phyloP scores from a whole-genome alignment of 2,329 filamentous ascomycete species.

The Diaporthe batatas region DNA sequence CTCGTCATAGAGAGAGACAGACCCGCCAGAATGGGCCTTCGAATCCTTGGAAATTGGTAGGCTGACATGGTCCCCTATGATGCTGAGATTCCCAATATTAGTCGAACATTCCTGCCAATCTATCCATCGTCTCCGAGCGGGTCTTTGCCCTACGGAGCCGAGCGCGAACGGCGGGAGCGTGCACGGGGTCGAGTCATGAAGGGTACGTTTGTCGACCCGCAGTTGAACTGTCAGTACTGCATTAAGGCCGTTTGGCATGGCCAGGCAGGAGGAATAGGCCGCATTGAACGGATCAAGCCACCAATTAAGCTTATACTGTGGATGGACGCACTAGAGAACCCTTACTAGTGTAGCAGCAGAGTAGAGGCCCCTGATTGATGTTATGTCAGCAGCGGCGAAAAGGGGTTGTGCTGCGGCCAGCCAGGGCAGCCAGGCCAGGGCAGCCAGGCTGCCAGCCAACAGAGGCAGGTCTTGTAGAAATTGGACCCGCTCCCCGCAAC shows the following conservation, averaged over 20 bases:
- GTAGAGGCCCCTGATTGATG: too few relatives aligned
- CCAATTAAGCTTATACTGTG: slow-evolving; percentile 17
- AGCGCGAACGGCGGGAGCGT: background rate
- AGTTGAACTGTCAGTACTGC: background rate
- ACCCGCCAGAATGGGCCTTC: too few relatives aligned
- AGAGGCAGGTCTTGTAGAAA: background rate
- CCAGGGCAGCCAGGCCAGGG: too few relatives aligned
- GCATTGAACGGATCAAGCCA: slow-evolving; percentile 15
- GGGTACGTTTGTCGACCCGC: slow-evolving; percentile 8
- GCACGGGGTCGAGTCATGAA: slow-evolving; percentile 15
- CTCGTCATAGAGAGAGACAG: too few relatives aligned
- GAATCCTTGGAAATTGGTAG: too few relatives aligned
- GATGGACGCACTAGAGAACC: background rate
- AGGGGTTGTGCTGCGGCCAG: background rate
- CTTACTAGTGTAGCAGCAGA: too few relatives aligned
- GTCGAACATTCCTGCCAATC: background rate
- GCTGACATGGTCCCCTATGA: too few relatives aligned
- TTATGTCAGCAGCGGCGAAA: background rate
- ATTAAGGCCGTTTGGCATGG: background rate
- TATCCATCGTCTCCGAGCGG: background rate
- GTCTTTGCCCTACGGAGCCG: background rate
- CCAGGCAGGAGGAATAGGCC: background rate
- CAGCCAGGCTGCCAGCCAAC: too few relatives aligned
- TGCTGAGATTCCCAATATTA: too few relatives aligned
- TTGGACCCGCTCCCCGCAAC: background rate